phyloP scores from a whole-genome alignment of 1,284 basidiomycete genomes.

The Marasmius sp. region DNA sequence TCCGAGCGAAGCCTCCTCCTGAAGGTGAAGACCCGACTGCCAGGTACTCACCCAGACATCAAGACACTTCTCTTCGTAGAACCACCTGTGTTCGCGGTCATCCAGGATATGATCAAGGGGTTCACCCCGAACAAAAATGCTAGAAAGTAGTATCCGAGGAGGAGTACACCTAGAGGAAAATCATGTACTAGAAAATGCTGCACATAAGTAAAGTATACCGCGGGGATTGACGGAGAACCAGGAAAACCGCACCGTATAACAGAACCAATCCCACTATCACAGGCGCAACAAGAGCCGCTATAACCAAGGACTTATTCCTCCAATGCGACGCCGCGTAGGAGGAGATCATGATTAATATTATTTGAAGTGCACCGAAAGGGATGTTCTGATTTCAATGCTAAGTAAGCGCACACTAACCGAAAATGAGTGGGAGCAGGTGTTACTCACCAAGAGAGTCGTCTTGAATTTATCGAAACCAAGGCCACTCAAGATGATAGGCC shows the following conservation, averaged over 20 bases:
- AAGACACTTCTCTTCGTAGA: constrained; percentile 16
- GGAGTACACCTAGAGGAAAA: constrained; percentile 2
- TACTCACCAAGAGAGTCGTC: constrained; percentile 9
- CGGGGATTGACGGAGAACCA: background rate
- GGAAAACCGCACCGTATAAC: constrained; percentile 8
- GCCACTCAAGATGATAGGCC: constrained; percentile 16
- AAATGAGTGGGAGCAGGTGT: too few species aligned
- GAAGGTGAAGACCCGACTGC: background rate
- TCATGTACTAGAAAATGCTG: background rate
- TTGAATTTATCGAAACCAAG: constrained; percentile 16
- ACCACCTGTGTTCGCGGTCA: constrained; percentile 18
- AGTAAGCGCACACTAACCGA: too few species aligned
- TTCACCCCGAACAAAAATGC: constrained; percentile 15
- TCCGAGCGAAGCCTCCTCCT: too few species aligned
- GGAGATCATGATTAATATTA: constrained; percentile 12
- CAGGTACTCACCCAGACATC: background rate
- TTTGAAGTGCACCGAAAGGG: constrained; percentile 15
- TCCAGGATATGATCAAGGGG: constrained; percentile 18
- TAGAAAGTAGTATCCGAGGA: constrained; percentile 18
- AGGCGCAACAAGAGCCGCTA: constrained; percentile 10
- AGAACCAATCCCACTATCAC: constrained; percentile 14
- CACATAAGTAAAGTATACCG: background rate
- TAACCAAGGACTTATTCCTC: constrained; percentile 10
- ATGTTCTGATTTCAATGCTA: constrained; percentile 9
- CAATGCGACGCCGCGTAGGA: constrained; percentile 10